Evolutionary conservation across 306 rosid species (phyloP).

Genomic region (Vachellia collinsii): DNA sequence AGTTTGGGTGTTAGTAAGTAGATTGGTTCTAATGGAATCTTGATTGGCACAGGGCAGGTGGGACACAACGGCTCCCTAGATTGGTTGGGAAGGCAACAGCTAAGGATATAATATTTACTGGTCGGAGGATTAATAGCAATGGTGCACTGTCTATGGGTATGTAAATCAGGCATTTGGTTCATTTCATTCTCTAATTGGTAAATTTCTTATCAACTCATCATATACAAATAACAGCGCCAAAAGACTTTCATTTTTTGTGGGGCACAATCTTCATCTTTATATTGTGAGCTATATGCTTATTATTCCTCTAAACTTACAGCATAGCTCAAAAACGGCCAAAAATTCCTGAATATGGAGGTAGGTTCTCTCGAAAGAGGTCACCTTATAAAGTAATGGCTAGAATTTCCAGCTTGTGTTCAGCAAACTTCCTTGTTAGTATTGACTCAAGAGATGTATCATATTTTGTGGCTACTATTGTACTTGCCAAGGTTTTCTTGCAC

Average conservation of each 20-base stretch:
- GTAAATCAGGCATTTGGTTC: conserved; percentile 12
- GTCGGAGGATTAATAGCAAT: conserved; percentile 67
- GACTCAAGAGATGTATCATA: background rate
- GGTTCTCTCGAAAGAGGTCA: background rate
- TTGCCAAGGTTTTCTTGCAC: conserved; percentile 17
- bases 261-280: conserved; percentile 1
- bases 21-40: conserved; percentile 33
- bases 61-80: conserved; percentile 89
- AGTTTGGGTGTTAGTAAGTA: conserved; percentile 18
- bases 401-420: conserved; percentile 13
- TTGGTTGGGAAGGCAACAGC: conserved; percentile 81
- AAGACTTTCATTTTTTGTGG: conserved; percentile 2
- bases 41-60: conserved; percentile 84
- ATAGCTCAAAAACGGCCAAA: conserved; percentile 23
- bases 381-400: background rate
- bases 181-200: conserved; percentile 24
- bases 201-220: conserved; percentile 17
- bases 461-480: background rate
- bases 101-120: conserved; percentile 83
- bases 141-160: conserved; percentile 87
- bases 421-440: conserved; percentile 1
- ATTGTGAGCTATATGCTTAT: background rate
- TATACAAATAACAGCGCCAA: background rate
- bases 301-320: background rate
- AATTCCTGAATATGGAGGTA: background rate